Evolutionary conservation across 306 rosid species (phyloP).

Genomic region (Rosa rugosa): DNA sequence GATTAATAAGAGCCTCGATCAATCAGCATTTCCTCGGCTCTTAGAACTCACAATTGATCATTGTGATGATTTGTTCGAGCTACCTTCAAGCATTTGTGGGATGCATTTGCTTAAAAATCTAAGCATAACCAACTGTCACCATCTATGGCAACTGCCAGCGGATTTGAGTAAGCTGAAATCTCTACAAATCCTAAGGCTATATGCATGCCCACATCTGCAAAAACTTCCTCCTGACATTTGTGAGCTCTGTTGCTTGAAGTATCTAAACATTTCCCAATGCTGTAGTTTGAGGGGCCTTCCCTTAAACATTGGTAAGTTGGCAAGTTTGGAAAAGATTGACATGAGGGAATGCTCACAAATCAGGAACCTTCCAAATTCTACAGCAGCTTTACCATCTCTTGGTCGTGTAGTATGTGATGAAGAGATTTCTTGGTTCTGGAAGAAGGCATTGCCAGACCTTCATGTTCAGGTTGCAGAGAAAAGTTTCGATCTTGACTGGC

Average conservation of each 20-base stretch:
- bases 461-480: constrained; percentile 68
- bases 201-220: constrained; percentile 65
- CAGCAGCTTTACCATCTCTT: constrained; percentile 44
- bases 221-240: constrained; percentile 56
- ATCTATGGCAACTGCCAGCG: constrained; percentile 48
- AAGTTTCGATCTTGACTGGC: constrained; percentile 67
- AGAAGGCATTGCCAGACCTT: constrained; percentile 48
- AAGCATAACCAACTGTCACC: constrained; percentile 81
- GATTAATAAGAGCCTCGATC: constrained; percentile 46
- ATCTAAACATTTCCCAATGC: constrained; percentile 79
- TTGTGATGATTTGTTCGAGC: constrained; percentile 59
- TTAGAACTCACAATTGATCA: constrained; percentile 73
- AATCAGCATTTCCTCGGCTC: constrained; percentile 55
- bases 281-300: constrained; percentile 59
- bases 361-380: constrained; percentile 51
- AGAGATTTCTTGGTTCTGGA: constrained; percentile 70
- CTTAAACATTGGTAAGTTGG: constrained; percentile 44
- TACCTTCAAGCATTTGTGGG: constrained; percentile 66
- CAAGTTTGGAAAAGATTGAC: constrained; percentile 76
- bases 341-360: constrained; percentile 83
- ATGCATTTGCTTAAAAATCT: constrained; percentile 50
- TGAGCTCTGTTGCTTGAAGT: constrained; percentile 50
- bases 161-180: constrained; percentile 50
- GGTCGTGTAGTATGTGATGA: constrained; percentile 75
- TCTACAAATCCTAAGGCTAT: constrained; percentile 61